Evolutionary conservation across 805 yeast genomes (phyloP), one percentile per base, ranked within the genome.

Genomic region (Kuraishia molischiana): DNA sequence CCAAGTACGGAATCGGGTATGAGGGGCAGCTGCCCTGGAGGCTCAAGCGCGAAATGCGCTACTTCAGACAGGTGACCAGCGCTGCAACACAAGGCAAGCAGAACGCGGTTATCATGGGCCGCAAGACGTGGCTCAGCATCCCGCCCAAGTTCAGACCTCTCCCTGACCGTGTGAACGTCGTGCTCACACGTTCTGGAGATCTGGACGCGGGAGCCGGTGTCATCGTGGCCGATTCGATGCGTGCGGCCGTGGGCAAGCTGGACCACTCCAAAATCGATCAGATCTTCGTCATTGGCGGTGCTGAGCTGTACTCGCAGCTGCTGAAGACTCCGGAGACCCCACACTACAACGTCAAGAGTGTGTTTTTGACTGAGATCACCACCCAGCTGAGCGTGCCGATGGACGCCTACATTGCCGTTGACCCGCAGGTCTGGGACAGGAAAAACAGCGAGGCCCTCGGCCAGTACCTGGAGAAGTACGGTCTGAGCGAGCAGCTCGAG

Each of bases 81-180:
- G 57, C 61, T 18, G 33, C 34, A 5, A 53, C 50, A 19, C 54
- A 60, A n/a, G 41, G 41, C 1, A 61, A 58, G 42, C 51, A 45
- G 29, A 85, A 86, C 53, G 94, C 85, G 0, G 97, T 92, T 11
- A 69, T 92, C 3, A 92, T 92, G 98, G 98, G 98, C 11, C 70
- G 97, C 41, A 83, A 79, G 52, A 90, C 97, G 2, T 92, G 97
- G 95, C 92, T 87, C 24, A 84, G 95, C 5, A 89, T 92, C 24
- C 97, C 98, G 0, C 43, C 59, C 2, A 78, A 71, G 53, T 92
- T 86, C 60, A 66, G 95, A 44, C 98, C 98, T 0, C 66, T 92
- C 33, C 79, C 80, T 3, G 74, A 67, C 35, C 69, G 98, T 40
- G 40, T 76, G 20, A 92, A 92, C 55, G 75, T 87, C 11, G 76